Evolutionary conservation across 768 basidiomycete genomes (phyloP), one percentile per base, ranked within the genome.

Genomic region (Lactarius vividus): DNA sequence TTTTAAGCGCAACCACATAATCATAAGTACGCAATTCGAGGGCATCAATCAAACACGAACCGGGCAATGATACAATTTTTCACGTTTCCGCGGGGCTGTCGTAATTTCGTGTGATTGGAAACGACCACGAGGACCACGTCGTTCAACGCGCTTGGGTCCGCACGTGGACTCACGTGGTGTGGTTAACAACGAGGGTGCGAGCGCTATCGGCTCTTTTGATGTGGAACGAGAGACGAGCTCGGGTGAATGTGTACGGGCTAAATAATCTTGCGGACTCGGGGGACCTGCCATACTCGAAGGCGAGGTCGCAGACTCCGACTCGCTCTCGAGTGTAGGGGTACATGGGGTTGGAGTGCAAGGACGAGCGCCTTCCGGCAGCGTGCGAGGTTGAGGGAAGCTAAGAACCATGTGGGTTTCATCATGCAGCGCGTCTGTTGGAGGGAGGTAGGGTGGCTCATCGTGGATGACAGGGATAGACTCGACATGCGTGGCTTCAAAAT

Each of bases 401-500:
- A 73, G 61, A 53, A 76, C 74, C 66, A 71, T 66, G 53, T 71
- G 69, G 10, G 71, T 62, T 33, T 39, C 62, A 26, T 67, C 66
- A 15, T 67, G 55, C 13, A 62, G 20, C 33, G 62, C 42, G 61
- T 55, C 70, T 60, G 28, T 58, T 49, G 57, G 58, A 42, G 62
- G 69, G 26, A 59, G 60, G 49, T 65, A 68, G 26, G 46, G 44
- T n/a, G 65, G 64, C n/a, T 61, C 54, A 40, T 63, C 39, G 23
- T 62, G 31, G 49, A 65, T 20, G 40, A 63, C 26, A 10, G 64
- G 60, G 26, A 59, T 59, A 5, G 64, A 69, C 46, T 77, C 73
- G 54, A 79, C 80, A 62, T 79, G 79, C 8, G 73, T 68, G 69
- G 79, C 77, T 67, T 84, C 83, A 58, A 82, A 81, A 66, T 85